These are phyloP conservation scores for Fusarium floridanum DNA, from an alignment of 2,329 filamentous ascomycete species.

Conservation along the genomic window DNA sequence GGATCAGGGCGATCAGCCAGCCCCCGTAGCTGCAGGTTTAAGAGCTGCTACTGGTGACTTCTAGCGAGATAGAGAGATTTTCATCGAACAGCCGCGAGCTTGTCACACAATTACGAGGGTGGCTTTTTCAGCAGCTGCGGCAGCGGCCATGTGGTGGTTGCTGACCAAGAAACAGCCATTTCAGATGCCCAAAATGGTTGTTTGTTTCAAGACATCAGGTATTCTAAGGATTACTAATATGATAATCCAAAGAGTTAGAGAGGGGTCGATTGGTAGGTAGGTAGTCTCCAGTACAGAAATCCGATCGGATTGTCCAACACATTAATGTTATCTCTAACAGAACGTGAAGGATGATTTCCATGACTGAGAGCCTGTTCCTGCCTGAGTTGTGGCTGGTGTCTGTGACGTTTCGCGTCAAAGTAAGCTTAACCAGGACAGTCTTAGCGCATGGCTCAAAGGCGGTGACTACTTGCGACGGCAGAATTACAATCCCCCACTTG, in stretches of 20 bases:
- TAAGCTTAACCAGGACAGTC: background rate
- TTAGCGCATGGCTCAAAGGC: conserved; percentile 14
- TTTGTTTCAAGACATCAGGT: background rate
- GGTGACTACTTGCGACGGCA: conserved; percentile 43
- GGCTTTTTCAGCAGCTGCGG: background rate
- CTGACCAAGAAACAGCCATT: background rate
- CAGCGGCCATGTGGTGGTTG: background rate
- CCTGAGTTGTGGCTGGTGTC: background rate
- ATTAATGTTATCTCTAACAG: background rate
- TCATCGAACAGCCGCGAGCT: background rate
- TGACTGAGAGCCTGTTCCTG: background rate
- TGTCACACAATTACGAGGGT: background rate
- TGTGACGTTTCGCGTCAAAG: background rate
- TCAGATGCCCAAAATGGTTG: background rate
- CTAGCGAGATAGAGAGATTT: background rate
- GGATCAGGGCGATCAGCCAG: background rate
- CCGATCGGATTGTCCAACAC: background rate
- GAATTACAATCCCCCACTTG: conserved; percentile 52
- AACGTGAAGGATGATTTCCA: background rate
- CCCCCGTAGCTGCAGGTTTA: background rate
- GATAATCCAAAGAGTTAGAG: background rate
- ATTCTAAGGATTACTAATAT: background rate
- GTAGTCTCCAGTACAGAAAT: background rate
- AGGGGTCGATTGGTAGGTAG: background rate
- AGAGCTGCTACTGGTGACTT: background rate